Conservation (phyloP, 1,284 basidiomycete genomes). For the Ceratobasidium sp. region DNA sequence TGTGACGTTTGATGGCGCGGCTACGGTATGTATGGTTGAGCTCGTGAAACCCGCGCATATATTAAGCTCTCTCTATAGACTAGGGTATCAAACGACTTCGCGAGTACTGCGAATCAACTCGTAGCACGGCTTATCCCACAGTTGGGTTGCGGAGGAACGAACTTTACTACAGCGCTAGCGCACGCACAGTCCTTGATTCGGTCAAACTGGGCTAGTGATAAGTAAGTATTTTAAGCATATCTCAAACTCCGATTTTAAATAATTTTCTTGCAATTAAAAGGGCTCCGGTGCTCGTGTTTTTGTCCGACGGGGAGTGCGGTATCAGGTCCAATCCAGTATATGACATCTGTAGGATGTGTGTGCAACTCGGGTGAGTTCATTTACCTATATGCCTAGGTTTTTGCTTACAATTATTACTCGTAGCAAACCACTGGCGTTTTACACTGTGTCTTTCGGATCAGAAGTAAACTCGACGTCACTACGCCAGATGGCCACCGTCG, state of each 20-base stretch:
- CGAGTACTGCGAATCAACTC: slow-evolving; percentile 63
- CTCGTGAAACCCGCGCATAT: too few relatives aligned
- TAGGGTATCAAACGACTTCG: slow-evolving; percentile 63
- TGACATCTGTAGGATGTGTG: slow-evolving; percentile 62
- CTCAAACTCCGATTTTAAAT: not conserved
- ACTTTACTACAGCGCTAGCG: slow-evolving; percentile 63
- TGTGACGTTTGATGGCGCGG: slow-evolving; percentile 62
- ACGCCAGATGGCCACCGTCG: slow-evolving; percentile 68
- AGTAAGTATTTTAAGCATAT: slow-evolving; percentile 56
- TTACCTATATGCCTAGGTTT: not conserved
- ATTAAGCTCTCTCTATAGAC: slow-evolving; percentile 52
- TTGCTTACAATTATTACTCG: not conserved
- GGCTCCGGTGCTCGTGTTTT: slow-evolving; percentile 69
- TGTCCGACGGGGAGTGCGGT: slow-evolving; percentile 69
- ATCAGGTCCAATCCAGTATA: slow-evolving; percentile 62
- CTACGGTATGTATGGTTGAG: slow-evolving; percentile 56
- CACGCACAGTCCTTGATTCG: slow-evolving; percentile 61
- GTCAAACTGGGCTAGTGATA: slow-evolving; percentile 67
- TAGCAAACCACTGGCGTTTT: slow-evolving; percentile 71
- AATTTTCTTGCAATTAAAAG: slow-evolving; percentile 55
- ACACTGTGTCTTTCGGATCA: slow-evolving; percentile 69
- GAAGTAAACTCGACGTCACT: slow-evolving; percentile 54
- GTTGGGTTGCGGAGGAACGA: slow-evolving; percentile 61
- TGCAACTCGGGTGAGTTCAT: slow-evolving; percentile 50
- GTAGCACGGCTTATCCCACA: slow-evolving; percentile 60